Conservation (phyloP, 371 early-diverging fungal species). For the Mortierella polycephala region DNA sequence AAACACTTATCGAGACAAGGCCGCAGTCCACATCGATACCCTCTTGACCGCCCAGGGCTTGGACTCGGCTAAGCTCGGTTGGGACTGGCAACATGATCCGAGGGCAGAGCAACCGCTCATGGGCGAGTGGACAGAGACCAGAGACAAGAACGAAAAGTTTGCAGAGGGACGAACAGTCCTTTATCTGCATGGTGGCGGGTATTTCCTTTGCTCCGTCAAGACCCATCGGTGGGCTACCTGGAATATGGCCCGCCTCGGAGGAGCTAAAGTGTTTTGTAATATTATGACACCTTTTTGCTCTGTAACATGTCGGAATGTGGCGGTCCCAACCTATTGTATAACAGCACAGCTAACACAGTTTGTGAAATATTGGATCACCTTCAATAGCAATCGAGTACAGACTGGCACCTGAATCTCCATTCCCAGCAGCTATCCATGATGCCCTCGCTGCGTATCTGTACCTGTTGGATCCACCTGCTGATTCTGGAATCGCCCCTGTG, state of each 20-base stretch:
- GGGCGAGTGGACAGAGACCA: slow-evolving; percentile 47
- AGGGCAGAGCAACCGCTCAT: slow-evolving; percentile 24
- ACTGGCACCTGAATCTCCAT: slow-evolving; percentile 82
- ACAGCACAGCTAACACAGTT: too few relatives aligned
- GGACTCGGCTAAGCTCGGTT: slow-evolving; percentile 28
- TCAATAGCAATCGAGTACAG: slow-evolving; percentile 76
- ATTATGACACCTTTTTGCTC: not conserved
- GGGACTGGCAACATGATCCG: slow-evolving; percentile 50
- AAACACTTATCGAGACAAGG: slow-evolving; percentile 32
- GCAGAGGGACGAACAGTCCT: slow-evolving; percentile 43
- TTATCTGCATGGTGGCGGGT: slow-evolving; percentile 50
- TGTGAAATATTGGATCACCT: not conserved
- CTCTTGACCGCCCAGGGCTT: slow-evolving; percentile 29
- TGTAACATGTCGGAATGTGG: too few relatives aligned
- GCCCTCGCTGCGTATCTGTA: slow-evolving; percentile 75
- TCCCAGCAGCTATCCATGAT: slow-evolving; percentile 85
- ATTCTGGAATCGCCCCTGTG: slow-evolving; percentile 55
- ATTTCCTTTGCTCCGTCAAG: slow-evolving; percentile 37
- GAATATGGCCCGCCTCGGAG: slow-evolving; percentile 35
- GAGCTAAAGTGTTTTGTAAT: slow-evolving; percentile 48
- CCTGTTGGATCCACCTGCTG: slow-evolving; percentile 68
- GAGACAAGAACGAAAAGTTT: slow-evolving; percentile 31
- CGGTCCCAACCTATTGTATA: not conserved
- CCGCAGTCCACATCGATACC: slow-evolving; percentile 24
- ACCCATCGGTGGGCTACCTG: slow-evolving; percentile 47